These are phyloP conservation scores for Trichocomaceae sp. DNA, from an alignment of 2,329 filamentous ascomycete species.

Conservation along the genomic window DNA sequence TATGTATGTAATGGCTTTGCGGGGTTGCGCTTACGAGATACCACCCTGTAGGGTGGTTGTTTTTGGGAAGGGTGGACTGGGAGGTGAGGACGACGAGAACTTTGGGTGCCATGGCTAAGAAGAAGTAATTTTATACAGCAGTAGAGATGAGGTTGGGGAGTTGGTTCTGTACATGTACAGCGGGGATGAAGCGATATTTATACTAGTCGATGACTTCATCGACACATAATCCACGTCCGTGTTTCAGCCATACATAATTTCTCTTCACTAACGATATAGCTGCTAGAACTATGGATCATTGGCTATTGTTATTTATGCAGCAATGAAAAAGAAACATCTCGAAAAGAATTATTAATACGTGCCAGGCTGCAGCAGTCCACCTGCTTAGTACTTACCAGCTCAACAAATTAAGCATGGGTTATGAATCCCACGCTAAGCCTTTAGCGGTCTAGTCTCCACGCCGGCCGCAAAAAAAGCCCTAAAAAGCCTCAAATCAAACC, in stretches of 20 bases:
- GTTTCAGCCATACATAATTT: not conserved
- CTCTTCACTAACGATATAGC: not conserved
- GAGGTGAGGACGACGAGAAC: constrained; percentile 67
- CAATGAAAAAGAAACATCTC: not conserved
- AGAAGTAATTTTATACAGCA: not conserved
- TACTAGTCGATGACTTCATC: constrained; percentile 3
- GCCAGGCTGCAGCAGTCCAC: too few species aligned
- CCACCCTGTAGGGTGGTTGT: constrained; percentile 58
- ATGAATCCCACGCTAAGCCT: not conserved
- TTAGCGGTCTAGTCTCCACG: constrained; percentile 3
- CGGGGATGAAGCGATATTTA: not conserved
- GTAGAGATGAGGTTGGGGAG: not conserved
- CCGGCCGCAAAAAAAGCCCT: not conserved
- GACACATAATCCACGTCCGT: not conserved
- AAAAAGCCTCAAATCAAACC: not conserved
- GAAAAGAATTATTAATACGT: not conserved
- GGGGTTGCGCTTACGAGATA: constrained; percentile 50
- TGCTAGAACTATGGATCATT: not conserved
- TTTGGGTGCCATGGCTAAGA: constrained; percentile 40
- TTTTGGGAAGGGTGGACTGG: constrained; percentile 41
- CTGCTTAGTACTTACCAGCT: too few species aligned
- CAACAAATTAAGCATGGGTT: too few species aligned
- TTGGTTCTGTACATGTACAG: not conserved
- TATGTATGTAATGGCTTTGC: not conserved
- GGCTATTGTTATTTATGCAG: not conserved